phyloP scores from a whole-genome alignment of 768 basidiomycete species.

The Mycena pura region DNA sequence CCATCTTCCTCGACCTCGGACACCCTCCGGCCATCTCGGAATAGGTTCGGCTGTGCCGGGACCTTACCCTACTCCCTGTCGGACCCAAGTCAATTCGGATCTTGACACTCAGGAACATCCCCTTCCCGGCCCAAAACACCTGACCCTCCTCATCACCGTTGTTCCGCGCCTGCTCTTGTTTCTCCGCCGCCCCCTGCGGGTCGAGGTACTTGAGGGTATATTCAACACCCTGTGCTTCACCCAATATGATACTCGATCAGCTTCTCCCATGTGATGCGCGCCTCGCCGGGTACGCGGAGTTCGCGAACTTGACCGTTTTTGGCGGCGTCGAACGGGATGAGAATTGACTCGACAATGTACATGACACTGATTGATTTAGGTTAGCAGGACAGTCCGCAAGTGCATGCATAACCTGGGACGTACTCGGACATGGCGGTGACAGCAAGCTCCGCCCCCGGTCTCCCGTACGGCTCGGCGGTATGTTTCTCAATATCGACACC shows the following conservation, averaged over 20 bases:
- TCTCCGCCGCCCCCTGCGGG: not conserved
- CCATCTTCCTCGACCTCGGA: too few species aligned
- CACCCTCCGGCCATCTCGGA: too few species aligned
- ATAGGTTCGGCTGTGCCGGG: too few species aligned
- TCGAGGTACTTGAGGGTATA: conserved; percentile 3
- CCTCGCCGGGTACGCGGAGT: not conserved
- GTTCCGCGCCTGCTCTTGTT: conserved; percentile 5
- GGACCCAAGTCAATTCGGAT: too few species aligned
- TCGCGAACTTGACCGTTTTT: not conserved
- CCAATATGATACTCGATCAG: not conserved
- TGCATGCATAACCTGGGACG: not conserved
- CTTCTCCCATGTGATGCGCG: not conserved
- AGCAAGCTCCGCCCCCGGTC: conserved; percentile 3
- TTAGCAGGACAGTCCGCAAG: not conserved
- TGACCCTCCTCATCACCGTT: not conserved
- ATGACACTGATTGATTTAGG: not conserved
- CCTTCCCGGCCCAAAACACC: conserved; percentile 9
- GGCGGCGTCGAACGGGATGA: conserved; percentile 2
- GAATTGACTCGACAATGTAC: conserved; percentile 1
- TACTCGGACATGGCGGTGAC: conserved; percentile 7
- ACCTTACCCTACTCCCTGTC: too few species aligned
- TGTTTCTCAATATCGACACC: conserved; percentile 9
- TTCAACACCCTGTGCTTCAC: not conserved
- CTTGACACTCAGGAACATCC: too few species aligned
- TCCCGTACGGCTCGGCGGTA: conserved; percentile 3